Evolutionary conservation across 371 early-diverging fungal genomes (phyloP), one percentile per base, ranked within the genome.

Genomic region (Choanephora cucurbitarum): DNA sequence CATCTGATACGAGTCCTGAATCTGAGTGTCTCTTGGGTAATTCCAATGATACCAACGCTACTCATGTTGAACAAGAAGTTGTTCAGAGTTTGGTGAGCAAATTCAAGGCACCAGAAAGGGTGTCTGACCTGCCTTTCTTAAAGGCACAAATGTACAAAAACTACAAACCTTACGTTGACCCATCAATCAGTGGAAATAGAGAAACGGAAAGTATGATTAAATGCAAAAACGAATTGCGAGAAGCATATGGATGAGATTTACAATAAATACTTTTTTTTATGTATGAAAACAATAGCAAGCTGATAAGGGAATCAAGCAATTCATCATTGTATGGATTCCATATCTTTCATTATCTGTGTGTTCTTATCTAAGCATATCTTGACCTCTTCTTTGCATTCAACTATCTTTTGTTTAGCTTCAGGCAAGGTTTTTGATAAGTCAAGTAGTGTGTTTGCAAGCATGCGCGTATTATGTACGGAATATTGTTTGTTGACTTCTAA

Each of bases 121-220:
- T 43, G 5, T 52, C 40, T 19, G 47, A 60, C 41, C 19, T 71
- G 11, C 58, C 56, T 0, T 77, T 71, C 33, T 32, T 77, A 2
- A 61, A 67, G 43, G 77, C 77, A 0, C 77, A 77, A 44, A 71
- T 77, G 77, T 50, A 64, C 50, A 63, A 58, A 44, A 49, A 68
- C n/a, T 70, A 59, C 33, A 52, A 50, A 46, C 7, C n/a, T 2
- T 49, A 56, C 10, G 18, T 52, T 0, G 40, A 40, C 1, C 60
- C 49, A 7, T 49, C 57, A 1, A 15, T 57, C 6, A 58, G 52
- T n/a, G 69, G 73, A n/a, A 63, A 66, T 22, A 64, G 34, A 23
- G 54, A 58, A 17, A 73, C 73, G 0, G 58, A 67, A 44, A 46
- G 57, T 32, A 46, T 58, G 28, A 56, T 68, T 17, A 53, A 48